Base-by-base conservation (phyloP, 371 early-diverging fungal species). In the Smittium culicis region DNA sequence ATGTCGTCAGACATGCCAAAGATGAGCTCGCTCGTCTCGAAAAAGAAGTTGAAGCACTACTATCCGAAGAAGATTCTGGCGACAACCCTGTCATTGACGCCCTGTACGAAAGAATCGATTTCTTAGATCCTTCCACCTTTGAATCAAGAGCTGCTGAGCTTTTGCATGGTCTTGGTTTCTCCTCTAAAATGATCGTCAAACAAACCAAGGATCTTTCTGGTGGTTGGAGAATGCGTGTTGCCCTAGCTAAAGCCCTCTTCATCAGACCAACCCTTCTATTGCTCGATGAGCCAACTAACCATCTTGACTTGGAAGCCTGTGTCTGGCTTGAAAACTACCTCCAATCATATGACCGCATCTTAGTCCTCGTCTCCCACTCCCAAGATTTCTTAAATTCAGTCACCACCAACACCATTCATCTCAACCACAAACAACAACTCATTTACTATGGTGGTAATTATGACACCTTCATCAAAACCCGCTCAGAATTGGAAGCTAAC, bases 141-240 rank as follows among this genome's bases (percentile, higher is more conserved):
- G 97, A 96, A 76, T 80, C 89, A 55, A 89, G 96, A 70, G 99
- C 95, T 20, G 90, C 88, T 45, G 85, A 86, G 63, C 84, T 98
- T 35, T 83, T 99, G 60, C 73, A 88, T 74, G 97, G 98, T 84
- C 83, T 99, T 30, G 99, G 99, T 63, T 99, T 99, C 81, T 79
- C 80, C 69, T 81, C 88, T 64, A 81, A 82, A 59, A 88, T 87
- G 71, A 91, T 93, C 90, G 77, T 81, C 68, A 87, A 88, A 80
- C 83, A 81, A 67, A 96, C 97, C 69, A 89, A 87, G 82, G 93
- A 93, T 71, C 86, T 99, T 80, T 96, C 96, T 76, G 99, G 99
- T 86, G 99, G 99, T 73, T 99, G 99, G 99, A 87, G 96, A 71
- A 97, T 97, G 97, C 86, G 98, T 73, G 97, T 96, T 45, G 90